These are phyloP conservation scores for Eragrostis nindensis DNA, from an alignment of 176 grass and related monocot species.

Conservation along the genomic window DNA sequence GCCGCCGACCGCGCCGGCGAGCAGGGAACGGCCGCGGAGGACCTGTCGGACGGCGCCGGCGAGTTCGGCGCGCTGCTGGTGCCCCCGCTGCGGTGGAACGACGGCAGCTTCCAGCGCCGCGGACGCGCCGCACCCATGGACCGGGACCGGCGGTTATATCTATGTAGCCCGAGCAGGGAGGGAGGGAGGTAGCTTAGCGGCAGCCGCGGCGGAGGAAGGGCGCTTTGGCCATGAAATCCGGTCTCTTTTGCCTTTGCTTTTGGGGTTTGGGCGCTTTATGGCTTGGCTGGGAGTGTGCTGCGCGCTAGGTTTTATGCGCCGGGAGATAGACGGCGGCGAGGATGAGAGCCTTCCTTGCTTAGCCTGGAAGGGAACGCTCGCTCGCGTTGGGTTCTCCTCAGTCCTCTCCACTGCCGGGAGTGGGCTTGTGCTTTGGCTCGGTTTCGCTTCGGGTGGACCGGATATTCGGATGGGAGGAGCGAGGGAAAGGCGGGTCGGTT, in stretches of 20 bases:
- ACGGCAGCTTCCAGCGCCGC: slow-evolving; percentile 69
- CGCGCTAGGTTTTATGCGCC: slow-evolving; percentile 46
- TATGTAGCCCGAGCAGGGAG: neutral
- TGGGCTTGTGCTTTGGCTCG: neutral
- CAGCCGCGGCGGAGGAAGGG: slow-evolving; percentile 2
- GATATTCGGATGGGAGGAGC: neutral
- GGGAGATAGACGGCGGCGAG: neutral
- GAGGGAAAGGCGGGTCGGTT: neutral
- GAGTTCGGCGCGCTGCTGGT: slow-evolving; percentile 13
- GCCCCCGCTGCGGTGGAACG: slow-evolving; percentile 51
- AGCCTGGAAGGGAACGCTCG: slow-evolving; percentile 43
- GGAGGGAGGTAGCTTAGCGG: neutral
- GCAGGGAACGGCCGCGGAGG: neutral
- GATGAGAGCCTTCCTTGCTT: slow-evolving; percentile 13
- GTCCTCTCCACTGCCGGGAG: neutral
- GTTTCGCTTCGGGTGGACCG: neutral
- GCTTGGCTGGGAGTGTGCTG: neutral
- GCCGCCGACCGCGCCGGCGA: slow-evolving; percentile 44
- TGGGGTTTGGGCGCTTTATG: slow-evolving; percentile 46
- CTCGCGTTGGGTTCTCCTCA: neutral
- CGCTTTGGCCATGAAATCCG: slow-evolving; percentile 39
- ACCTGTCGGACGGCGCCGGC: slow-evolving; percentile 14
- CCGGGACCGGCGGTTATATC: neutral
- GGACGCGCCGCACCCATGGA: slow-evolving; percentile 55
- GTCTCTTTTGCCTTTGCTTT: slow-evolving; percentile 10